Evolutionary conservation across 2,329 filamentous ascomycete species (phyloP).

Genomic region (Cladosporium oxysporum): DNA sequence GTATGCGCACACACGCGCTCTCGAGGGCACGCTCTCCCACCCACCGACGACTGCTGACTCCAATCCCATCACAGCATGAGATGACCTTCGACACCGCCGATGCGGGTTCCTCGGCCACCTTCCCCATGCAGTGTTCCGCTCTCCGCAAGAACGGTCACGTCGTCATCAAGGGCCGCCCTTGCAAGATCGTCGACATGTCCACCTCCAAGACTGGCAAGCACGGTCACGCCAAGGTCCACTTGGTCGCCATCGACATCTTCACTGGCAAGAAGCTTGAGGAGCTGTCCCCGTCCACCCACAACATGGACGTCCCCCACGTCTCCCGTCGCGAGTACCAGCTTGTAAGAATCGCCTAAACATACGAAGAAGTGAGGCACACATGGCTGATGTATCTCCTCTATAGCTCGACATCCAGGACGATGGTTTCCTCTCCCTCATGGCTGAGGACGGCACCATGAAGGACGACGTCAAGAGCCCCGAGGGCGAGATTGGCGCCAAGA

Average conservation of each 20-base stretch:
- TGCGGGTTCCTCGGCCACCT: slow-evolving; percentile 93
- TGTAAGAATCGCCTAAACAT: slow-evolving; percentile 59
- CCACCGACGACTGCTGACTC: slow-evolving; percentile 23
- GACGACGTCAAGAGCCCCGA: slow-evolving; percentile 94
- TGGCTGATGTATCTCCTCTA: slow-evolving; percentile 25
- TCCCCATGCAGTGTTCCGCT: slow-evolving; percentile 98
- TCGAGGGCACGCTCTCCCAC: slow-evolving; percentile 7
- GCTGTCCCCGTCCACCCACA: slow-evolving; percentile 93
- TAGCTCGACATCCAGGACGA: slow-evolving; percentile 93
- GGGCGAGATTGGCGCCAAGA: slow-evolving; percentile 83
- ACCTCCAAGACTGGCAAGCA: slow-evolving; percentile 99
- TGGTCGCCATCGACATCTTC: slow-evolving; percentile 98
- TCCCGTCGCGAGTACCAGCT: slow-evolving; percentile 88
- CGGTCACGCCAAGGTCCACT: slow-evolving; percentile 99
- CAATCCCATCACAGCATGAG: slow-evolving; percentile 49
- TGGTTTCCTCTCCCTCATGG: slow-evolving; percentile 92
- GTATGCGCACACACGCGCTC: not conserved
- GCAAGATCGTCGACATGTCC: slow-evolving; percentile 99
- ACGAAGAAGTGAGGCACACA: not conserved
- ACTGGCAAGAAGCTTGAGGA: slow-evolving; percentile 99
- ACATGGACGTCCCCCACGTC: slow-evolving; percentile 98
- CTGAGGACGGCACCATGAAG: slow-evolving; percentile 81
- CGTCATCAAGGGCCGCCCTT: slow-evolving; percentile 96
- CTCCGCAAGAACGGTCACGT: slow-evolving; percentile 99
- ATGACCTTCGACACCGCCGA: slow-evolving; percentile 88